A percentile compares a stretch with the other conserved stretches of the same genome.
Conservation (phyloP, 208 protist species). For the Crithidia bombi region DNA sequence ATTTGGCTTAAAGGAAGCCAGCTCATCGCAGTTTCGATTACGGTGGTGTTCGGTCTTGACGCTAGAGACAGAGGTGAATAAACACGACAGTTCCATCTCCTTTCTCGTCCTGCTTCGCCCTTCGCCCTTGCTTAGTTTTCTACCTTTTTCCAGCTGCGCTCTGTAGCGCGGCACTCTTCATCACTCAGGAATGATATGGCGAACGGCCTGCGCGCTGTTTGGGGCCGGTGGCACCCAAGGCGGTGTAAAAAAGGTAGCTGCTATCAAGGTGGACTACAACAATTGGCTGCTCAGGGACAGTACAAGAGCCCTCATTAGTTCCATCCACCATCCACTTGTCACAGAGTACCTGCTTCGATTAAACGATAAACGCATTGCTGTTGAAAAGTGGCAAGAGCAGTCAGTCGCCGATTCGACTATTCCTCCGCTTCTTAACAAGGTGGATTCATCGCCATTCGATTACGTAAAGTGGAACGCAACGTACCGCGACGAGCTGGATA, state of each 20-base stretch:
- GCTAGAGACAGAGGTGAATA: too few species aligned
- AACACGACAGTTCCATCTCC: too few species aligned
- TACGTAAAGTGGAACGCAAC: slow-evolving; percentile 75
- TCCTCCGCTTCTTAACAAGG: slow-evolving; percentile 39
- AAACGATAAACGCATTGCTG: slow-evolving; percentile 47
- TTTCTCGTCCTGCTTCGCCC: background rate
- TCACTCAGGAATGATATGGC: slow-evolving; percentile 18
- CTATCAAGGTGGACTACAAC: slow-evolving; percentile 55
- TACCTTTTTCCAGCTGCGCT: background rate
- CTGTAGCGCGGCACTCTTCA: background rate
- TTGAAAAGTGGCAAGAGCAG: slow-evolving; percentile 61
- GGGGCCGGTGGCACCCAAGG: slow-evolving; percentile 83
- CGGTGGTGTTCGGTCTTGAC: too few species aligned
- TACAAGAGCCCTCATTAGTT: slow-evolving; percentile 51
- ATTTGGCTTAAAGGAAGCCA: too few species aligned
- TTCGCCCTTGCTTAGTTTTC: background rate
- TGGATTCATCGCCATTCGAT: slow-evolving; percentile 63
- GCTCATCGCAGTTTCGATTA: too few species aligned
- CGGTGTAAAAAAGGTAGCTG: slow-evolving; percentile 67
- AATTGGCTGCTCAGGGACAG: slow-evolving; percentile 60
- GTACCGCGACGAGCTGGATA: slow-evolving; percentile 79
- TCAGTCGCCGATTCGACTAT: slow-evolving; percentile 9
- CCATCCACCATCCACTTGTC: slow-evolving; percentile 81
- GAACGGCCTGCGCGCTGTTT: slow-evolving; percentile 47
- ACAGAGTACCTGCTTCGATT: slow-evolving; percentile 86